Percentiles rank a stretch among this genome's conserved stretches.
Evolutionary conservation across 75 land plant species (phyloP).

Genomic region (Larix kaempferi): DNA sequence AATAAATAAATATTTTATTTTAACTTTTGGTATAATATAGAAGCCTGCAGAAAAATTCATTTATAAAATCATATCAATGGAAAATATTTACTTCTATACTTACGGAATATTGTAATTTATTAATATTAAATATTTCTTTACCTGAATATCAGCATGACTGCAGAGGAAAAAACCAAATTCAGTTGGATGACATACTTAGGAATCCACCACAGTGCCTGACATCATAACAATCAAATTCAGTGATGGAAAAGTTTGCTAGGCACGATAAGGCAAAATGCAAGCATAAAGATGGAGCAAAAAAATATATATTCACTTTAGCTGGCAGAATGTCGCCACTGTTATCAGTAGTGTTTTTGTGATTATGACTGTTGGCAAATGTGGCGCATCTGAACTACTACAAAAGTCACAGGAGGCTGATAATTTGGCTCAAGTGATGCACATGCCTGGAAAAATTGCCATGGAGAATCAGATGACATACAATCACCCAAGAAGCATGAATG

Average conservation of each 20-base stretch:
- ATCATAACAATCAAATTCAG: neutral
- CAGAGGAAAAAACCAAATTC: constrained; percentile 94
- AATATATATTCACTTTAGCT: constrained; percentile 33
- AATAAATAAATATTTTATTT: too few species aligned
- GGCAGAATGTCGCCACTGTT: constrained; percentile 91
- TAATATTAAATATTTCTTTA: constrained; percentile 8
- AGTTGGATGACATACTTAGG: constrained; percentile 90
- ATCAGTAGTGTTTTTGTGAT: too few species aligned
- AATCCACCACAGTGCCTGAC: constrained; percentile 89
- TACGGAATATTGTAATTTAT: neutral
- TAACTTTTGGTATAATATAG: too few species aligned
- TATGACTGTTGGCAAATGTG: too few species aligned
- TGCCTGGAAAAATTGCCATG: constrained; percentile 41
- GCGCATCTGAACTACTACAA: constrained; percentile 91
- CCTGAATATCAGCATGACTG: constrained; percentile 99
- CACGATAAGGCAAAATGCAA: neutral
- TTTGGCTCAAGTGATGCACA: constrained; percentile 95
- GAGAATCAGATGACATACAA: neutral
- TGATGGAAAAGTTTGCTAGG: neutral
- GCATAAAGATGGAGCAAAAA: constrained; percentile 2
- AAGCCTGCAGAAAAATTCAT: constrained; percentile 32
- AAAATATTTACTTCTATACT: neutral
- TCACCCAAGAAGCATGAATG: neutral
- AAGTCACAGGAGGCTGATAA: constrained; percentile 93
- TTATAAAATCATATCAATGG: neutral